Evolutionary conservation across 2,329 filamentous ascomycete species (phyloP), one percentile per base, ranked within the genome.

Genomic region (Epicoccum sorghinum): DNA sequence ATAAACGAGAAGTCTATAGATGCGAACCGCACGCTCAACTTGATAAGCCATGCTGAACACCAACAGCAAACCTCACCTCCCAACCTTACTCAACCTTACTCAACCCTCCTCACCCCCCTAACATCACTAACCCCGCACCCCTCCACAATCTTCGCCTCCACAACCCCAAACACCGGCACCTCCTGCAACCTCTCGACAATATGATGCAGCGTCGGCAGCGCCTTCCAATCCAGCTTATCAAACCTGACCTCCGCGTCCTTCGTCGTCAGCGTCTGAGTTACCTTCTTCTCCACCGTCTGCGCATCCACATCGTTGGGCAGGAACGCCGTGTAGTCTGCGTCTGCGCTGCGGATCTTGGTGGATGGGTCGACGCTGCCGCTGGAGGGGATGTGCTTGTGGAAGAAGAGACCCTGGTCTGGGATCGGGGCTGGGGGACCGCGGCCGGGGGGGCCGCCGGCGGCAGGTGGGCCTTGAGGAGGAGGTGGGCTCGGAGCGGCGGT

Each of bases 161-260:
- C 71, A 35, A 87, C 68, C 51, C 81, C 80, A 61, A 83, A 86
- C 1, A 86, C 68, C 0, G 84, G 85, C 4, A 88, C 74, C 58
- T 84, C 81, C 1, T 78, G 78, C 51, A 87, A 67, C 12, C 78
- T 74, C 18, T 72, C 69, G 4, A 83, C 72, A 7, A 88, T 71
- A 64, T 87, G 82, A 62, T 88, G 84, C 47, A 88, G 70, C 2
- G 85, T 88, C 0, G 86, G 86, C 53, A 88, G 65, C 4, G 70
- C 73, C 41, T 83, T 74, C 83, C 80, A 83, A 60, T 83, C 79
- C 13, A 80, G 60, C 0, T 71, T 73, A 35, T 83, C 75, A 48
- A 86, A 79, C 45, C 73, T 69, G 45, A 87, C 68, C 2, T 63
- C 75, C 0, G 80, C 80, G 10, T 76, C 76, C 1, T 64, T 68